Evolutionary conservation across 2,329 filamentous ascomycete species (phyloP).

Genomic region (Colletotrichum liriopes): DNA sequence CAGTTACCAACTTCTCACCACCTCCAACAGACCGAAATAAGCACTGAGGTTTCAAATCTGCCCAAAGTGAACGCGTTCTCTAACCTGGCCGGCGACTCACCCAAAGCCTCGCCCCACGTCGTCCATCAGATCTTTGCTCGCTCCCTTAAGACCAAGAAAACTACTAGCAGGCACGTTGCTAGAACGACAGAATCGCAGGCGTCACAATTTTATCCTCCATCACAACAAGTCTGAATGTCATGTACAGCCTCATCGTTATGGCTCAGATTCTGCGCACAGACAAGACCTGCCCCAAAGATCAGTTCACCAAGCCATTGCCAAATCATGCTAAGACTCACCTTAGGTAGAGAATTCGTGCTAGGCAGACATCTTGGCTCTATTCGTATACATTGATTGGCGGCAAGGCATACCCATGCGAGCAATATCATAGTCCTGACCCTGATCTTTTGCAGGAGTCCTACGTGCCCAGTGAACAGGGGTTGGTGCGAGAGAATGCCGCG

Average conservation of each 20-base stretch:
- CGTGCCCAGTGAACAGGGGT: background rate
- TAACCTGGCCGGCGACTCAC: background rate
- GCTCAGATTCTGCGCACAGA: background rate
- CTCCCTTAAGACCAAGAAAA: background rate
- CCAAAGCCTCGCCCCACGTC: background rate
- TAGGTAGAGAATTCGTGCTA: background rate
- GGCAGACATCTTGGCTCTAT: background rate
- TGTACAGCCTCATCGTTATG: background rate
- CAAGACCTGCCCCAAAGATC: background rate
- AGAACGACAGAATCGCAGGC: background rate
- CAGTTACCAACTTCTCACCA: too few relatives aligned
- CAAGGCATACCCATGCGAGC: background rate
- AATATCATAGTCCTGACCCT: constrained; percentile 9
- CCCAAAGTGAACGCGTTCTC: too few relatives aligned
- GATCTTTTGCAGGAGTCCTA: constrained; percentile 31
- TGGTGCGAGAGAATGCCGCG: background rate
- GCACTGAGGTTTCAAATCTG: background rate
- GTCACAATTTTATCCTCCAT: background rate
- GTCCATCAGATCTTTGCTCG: background rate
- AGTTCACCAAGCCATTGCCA: background rate
- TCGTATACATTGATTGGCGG: background rate
- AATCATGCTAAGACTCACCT: background rate
- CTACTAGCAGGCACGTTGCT: background rate
- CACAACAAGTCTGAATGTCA: too few relatives aligned
- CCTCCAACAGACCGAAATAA: background rate